phyloP scores from a whole-genome alignment of 768 basidiomycete species.

The Macrolepiota dolichaula region DNA sequence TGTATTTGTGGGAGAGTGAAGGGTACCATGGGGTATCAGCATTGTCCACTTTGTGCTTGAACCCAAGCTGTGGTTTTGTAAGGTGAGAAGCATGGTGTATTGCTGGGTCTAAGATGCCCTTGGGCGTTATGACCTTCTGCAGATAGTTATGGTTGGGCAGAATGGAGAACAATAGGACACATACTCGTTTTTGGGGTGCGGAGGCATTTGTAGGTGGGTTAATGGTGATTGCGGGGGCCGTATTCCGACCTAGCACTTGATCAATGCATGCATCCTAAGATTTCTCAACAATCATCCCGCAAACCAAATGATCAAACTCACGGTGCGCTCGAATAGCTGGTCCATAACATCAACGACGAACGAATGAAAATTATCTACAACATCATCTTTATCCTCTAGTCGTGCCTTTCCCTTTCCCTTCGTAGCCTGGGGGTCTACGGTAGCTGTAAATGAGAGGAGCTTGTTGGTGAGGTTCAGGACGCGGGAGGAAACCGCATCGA shows the following conservation, averaged over 20 bases:
- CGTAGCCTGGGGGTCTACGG: conserved; percentile 30
- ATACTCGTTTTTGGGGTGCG: conserved; percentile 27
- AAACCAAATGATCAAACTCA: conserved; percentile 28
- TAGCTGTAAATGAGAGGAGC: conserved; percentile 51
- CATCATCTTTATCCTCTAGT: conserved; percentile 70
- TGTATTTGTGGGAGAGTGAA: conserved; percentile 69
- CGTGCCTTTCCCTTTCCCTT: conserved; percentile 53
- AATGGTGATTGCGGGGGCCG: conserved; percentile 60
- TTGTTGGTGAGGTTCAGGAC: conserved; percentile 66
- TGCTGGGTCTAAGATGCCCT: conserved; percentile 51
- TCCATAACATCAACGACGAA: conserved; percentile 85
- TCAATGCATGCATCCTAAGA: conserved; percentile 80
- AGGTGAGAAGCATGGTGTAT: conserved; percentile 75
- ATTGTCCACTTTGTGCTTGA: conserved; percentile 57
- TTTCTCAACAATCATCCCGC: not conserved
- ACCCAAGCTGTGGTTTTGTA: conserved; percentile 78
- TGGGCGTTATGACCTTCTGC: conserved; percentile 28
- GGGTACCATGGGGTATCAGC: conserved; percentile 65
- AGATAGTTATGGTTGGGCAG: not conserved
- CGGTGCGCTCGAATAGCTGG: conserved; percentile 78
- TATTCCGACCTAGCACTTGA: conserved; percentile 66
- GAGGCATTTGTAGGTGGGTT: conserved; percentile 32
- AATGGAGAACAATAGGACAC: not conserved
- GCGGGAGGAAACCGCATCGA: conserved; percentile 67
- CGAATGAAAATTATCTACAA: conserved; percentile 78